phyloP scores from a whole-genome alignment of 257 asterid genomes.

The Fraxinus americana region DNA sequence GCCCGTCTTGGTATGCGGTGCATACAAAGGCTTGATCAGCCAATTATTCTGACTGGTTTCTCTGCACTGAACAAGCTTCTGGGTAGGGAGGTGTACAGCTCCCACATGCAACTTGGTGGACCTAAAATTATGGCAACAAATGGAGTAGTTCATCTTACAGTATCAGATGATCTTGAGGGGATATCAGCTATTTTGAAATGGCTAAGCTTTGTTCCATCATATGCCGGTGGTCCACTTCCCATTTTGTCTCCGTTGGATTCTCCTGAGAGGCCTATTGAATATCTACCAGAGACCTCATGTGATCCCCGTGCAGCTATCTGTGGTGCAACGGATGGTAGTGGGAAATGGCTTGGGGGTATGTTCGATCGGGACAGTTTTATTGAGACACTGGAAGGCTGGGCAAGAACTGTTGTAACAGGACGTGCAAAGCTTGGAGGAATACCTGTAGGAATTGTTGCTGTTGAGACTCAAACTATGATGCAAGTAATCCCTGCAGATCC shows the following conservation, averaged over 20 bases:
- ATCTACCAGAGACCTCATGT: slow-evolving; percentile 84
- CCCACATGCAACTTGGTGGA: slow-evolving; percentile 99
- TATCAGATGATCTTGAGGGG: slow-evolving; percentile 97
- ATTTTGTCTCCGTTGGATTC: slow-evolving; percentile 66
- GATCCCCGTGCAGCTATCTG: slow-evolving; percentile 96
- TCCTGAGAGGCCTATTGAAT: slow-evolving; percentile 69
- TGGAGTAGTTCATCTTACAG: slow-evolving; percentile 96
- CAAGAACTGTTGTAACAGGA: slow-evolving; percentile 94
- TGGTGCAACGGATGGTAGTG: slow-evolving; percentile 60
- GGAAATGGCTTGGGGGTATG: slow-evolving; percentile 93
- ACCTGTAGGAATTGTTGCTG: slow-evolving; percentile 94
- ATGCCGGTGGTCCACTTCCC: slow-evolving; percentile 91
- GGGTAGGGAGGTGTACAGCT: slow-evolving; percentile 95
- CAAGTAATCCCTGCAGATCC: slow-evolving; percentile 98
- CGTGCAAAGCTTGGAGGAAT: slow-evolving; percentile 95
- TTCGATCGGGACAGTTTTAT: slow-evolving; percentile 86
- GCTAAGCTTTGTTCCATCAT: slow-evolving; percentile 90
- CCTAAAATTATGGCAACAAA: slow-evolving; percentile 99
- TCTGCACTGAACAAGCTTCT: slow-evolving; percentile 94
- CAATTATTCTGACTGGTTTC: slow-evolving; percentile 92
- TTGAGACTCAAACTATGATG: slow-evolving; percentile 96
- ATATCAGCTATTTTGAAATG: slow-evolving; percentile 81
- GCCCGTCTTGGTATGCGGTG: slow-evolving; percentile 99
- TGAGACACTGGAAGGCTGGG: slow-evolving; percentile 97
- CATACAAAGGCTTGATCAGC: slow-evolving; percentile 94